Evolutionary conservation across 2,329 filamentous ascomycete species (phyloP), one percentile per base, ranked within the genome.

Genomic region (Aspergillus sergii): DNA sequence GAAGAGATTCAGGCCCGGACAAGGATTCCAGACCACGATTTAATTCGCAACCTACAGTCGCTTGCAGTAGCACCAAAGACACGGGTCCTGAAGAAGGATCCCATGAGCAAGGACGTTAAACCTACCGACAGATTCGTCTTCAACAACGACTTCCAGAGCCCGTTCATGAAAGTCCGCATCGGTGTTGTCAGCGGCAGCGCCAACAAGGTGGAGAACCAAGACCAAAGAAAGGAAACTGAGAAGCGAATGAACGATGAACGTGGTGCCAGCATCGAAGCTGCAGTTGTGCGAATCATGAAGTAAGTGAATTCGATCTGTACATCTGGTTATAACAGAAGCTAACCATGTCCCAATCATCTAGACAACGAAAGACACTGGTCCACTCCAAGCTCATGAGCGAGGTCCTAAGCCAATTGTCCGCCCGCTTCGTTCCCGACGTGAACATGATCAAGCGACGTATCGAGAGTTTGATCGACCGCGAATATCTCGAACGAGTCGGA

Each of bases 131-230:
- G 80, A 30, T 98, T 98, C 76, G 85, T 81, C 10, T 96, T 94
- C 83, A 97, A 98, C 74, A 82, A 89, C 36, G 83, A 88, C 16
- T 98, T 97, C 79, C 84, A 87, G 55, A 94, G 91, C 79, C 93
- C 92, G 74, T 89, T 91, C 57, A 85, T 95, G 72, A 93, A 92
- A 76, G 92, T 97, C 79, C 96, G 96, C 77, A 92, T 95, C 23
- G 92, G 92, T 26, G 90, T 95, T 6, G 91, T 97, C 69, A 91
- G 84, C 58, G 79, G 88, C 57, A 87, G 89, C 1, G 86, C 89
- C 21, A 96, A 93, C 75, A 95, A 93, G 79, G 91, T 96, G 0
- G 94, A 98, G 79, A 92, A 88, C 58, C 82, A 85, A 58, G 81
- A 83, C 36, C 87, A 89, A 76, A 81, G 87, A 50, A 77, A 77